Evolutionary conservation across 352 stramenopile species (phyloP), one percentile per base, ranked within the genome.

Genomic region (Halophytophthora batemanensis): DNA sequence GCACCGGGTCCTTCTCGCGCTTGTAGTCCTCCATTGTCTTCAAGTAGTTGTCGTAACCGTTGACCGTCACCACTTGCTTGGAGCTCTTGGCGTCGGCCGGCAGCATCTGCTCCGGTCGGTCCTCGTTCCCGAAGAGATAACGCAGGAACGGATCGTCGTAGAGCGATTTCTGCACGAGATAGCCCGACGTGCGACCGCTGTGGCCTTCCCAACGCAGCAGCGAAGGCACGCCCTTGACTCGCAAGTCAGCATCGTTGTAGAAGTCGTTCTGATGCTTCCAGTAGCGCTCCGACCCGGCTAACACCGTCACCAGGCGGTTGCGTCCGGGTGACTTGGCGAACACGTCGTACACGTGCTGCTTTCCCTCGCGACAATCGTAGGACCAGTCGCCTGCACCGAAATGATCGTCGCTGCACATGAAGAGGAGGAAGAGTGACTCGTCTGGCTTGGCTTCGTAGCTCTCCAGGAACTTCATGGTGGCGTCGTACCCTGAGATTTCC

Each of bases 361-460:
- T 75, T 15, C 70, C 74, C n/a, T 70, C 42, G 6, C 28, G 39
- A 51, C 77, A 90, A 22, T 66, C 52, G 22, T 64, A 48, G 1
- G 68, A 83, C 77, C 78, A 87, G 44, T 90, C 74, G 18, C 55
- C 45, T 11, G 70, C 49, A 12, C 78, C 66, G 34, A 79, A 78
- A 11, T 73, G 40, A 22, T 83, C 59, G 42, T 90, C 76, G 19
- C 77, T 87, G 56, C 79, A 90, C 28, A 73, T 69, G 53, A 90
- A 90, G 44, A 86, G 75, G 11, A 90, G 53, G 38, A 86, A 87
- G 31, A 90, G 45, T 15, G 61, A 65, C 44, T 87, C 74, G 51
- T 67, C 40, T 39, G 49, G 40, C 34, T 53, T 57, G n/a, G 23
- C 61, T 47, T 53, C 52, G 43, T 87, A 87, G 25, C 52, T 76